Evolutionary conservation across 2,329 filamentous ascomycete species (phyloP), one percentile per base, ranked within the genome.

Genomic region (Pseudogymnoascus sp.): DNA sequence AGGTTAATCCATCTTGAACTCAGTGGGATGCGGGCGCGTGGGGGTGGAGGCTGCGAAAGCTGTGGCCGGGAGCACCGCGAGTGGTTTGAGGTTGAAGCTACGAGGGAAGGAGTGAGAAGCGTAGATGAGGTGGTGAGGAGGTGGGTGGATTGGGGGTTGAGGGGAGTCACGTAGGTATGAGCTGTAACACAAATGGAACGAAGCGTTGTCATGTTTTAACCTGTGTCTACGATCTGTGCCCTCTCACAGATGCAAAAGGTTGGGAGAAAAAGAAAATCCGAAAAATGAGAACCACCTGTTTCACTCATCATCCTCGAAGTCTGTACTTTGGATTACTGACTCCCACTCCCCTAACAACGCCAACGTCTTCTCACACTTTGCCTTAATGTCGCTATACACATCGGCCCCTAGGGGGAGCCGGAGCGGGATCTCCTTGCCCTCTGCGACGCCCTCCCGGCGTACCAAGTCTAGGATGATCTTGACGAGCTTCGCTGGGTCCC

Each of bases 41-140:
- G 1, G 65, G 85, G 64, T 76, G 84, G 64, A 72, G 82, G 83
- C 60, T 99, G 94, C 70, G 79, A 80, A 4, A 82, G 85, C 1
- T 99, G 94, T 71, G 92, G 92, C 1, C 87, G 86, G 70, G 87
- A 91, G 69, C 94, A 99, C 74, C 80, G 87, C 60, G 94, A 99
- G 76, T 99, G 93, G 93, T 99, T 99, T 72, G 89, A 95, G 75
- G 86, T 97, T 1, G 85, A 90, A 65, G 89, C 90, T 0, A 87
- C 79, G 21, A 82, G 86, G 66, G 81, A 87, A 29, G 89, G 87
- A 0, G 80, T 97, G 2, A 83, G 80, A 64, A 80, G 71, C 27
- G 83, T 90, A 8, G 87, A 90, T 74, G 85, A 89, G 66, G 84
- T 92, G 63, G 86, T 96, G 40, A 84, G 87, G 70, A 78, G 91